These are phyloP conservation scores for Leptosphaerulina australis DNA, from an alignment of 2,329 filamentous ascomycete genomes.

Conservation along the genomic window DNA sequence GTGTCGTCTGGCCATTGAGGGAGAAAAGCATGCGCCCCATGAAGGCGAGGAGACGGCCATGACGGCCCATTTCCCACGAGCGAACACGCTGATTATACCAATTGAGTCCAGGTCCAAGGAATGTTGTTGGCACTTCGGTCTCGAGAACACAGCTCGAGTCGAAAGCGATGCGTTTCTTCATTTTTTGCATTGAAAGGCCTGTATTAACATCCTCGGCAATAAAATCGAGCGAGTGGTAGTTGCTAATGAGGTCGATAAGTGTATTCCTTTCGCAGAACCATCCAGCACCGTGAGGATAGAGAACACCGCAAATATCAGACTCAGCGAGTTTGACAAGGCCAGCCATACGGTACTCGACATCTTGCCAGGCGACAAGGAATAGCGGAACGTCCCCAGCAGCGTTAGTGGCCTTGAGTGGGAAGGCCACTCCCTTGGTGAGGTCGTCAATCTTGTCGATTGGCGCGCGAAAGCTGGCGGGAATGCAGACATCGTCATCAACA, in stretches of 20 bases:
- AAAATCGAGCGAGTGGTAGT: slow-evolving; percentile 28
- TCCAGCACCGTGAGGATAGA: slow-evolving; percentile 27
- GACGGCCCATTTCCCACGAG: slow-evolving; percentile 29
- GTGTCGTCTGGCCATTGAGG: slow-evolving; percentile 15
- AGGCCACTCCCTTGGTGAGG: slow-evolving; percentile 22
- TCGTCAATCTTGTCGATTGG: slow-evolving; percentile 23
- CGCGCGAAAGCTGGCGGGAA: slow-evolving; percentile 20
- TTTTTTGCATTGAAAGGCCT: slow-evolving; percentile 20
- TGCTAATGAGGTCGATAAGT: slow-evolving; percentile 23
- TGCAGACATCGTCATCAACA: slow-evolving; percentile 28
- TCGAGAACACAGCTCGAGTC: slow-evolving; percentile 23
- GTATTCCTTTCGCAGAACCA: slow-evolving; percentile 27
- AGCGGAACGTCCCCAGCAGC: slow-evolving; percentile 18
- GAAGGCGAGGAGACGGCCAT: slow-evolving; percentile 25
- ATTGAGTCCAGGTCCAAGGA: slow-evolving; percentile 25
- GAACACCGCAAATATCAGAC: slow-evolving; percentile 22
- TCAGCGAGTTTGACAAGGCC: slow-evolving; percentile 24
- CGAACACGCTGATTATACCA: slow-evolving; percentile 26
- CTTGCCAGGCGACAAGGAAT: slow-evolving; percentile 27
- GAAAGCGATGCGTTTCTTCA: slow-evolving; percentile 27
- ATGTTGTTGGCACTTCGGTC: slow-evolving; percentile 27
- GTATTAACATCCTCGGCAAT: slow-evolving; percentile 28
- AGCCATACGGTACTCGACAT: slow-evolving; percentile 22
- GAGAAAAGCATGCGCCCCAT: slow-evolving; percentile 20
- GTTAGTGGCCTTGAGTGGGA: slow-evolving; percentile 25